Conservation (phyloP, 1,139 yeast genomes). For the Ogataea hybrid region DNA sequence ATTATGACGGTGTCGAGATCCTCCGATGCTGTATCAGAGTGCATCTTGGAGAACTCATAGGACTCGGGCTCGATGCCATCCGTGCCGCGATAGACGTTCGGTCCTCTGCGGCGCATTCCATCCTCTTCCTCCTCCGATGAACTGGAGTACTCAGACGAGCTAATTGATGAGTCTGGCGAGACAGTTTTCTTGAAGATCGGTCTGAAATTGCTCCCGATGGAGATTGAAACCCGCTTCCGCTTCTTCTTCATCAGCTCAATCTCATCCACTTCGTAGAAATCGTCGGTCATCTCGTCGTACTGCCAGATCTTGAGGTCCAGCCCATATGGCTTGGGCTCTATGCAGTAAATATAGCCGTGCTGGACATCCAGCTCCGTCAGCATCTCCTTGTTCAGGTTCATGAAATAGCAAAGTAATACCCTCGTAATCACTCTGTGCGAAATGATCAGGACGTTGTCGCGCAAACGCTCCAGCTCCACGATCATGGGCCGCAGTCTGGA, state of each 20-base stretch:
- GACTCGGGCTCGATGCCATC: constrained; percentile 31
- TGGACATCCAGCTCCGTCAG: constrained; percentile 35
- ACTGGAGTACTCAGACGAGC: constrained; percentile 18
- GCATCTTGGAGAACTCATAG: constrained; percentile 26
- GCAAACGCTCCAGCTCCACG: constrained; percentile 33
- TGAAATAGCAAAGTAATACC: constrained; percentile 34
- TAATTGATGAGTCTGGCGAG: constrained; percentile 13
- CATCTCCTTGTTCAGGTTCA: constrained; percentile 34
- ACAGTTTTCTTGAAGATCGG: constrained; percentile 18
- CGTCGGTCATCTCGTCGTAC: constrained; percentile 32
- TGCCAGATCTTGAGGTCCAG: constrained; percentile 35
- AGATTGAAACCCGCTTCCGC: constrained; percentile 28
- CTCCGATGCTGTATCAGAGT: constrained; percentile 12
- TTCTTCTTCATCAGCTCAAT: constrained; percentile 32
- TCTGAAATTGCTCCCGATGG: constrained; percentile 19
- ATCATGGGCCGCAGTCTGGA: constrained; percentile 33
- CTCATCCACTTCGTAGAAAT: constrained; percentile 35
- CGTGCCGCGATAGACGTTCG: constrained; percentile 3
- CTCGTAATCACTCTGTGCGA: constrained; percentile 35
- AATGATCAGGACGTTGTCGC: constrained; percentile 33
- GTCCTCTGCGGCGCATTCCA: constrained; percentile 17
- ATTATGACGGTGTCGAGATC: constrained; percentile 15
- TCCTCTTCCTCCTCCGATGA: constrained; percentile 24
- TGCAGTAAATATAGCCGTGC: constrained; percentile 33
- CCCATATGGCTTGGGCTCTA: constrained; percentile 37